Evolutionary conservation across 441 rosid genomes (phyloP).

Genomic region (Arabidopsis lyrata): DNA sequence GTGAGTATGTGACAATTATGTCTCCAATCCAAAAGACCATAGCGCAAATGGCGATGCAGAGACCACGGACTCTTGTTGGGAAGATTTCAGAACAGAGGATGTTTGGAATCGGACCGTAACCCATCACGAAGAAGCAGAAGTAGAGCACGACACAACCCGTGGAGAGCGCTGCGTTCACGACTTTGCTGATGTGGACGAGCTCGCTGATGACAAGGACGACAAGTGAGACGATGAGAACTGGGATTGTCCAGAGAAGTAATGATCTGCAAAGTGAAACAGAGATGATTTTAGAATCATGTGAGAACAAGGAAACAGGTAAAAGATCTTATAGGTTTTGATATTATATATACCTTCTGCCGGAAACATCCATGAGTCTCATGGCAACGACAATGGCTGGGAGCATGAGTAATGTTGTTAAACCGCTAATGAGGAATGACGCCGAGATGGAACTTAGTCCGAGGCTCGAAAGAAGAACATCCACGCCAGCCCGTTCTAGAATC

Average conservation of each 20-base stretch:
- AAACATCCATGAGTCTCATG: conserved; percentile 78
- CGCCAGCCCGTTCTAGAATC: conserved; percentile 78
- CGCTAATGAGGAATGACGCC: conserved; percentile 81
- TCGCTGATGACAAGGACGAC: conserved; percentile 58
- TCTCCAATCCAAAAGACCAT: conserved; percentile 67
- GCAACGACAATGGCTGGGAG: conserved; percentile 76
- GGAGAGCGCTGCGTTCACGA: conserved; percentile 58
- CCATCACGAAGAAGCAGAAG: conserved; percentile 75
- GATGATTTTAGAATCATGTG: conserved; percentile 19
- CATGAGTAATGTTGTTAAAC: conserved; percentile 73
- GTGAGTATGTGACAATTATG: conserved; percentile 68
- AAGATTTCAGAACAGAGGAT: conserved; percentile 81
- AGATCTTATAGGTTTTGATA: neutral
- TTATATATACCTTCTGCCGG: conserved; percentile 81
- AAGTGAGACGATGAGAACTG: conserved; percentile 63
- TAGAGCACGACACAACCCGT: conserved; percentile 70
- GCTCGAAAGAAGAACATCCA: conserved; percentile 66
- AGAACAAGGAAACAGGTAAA: neutral
- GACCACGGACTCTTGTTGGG: conserved; percentile 81
- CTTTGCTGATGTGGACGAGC: conserved; percentile 52
- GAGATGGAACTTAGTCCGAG: conserved; percentile 65
- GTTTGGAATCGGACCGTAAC: conserved; percentile 76
- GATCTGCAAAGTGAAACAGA: conserved; percentile 49
- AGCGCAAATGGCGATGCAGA: conserved; percentile 69
- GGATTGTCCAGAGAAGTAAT: conserved; percentile 70